These are phyloP conservation scores for Colletotrichum endophyticum DNA, from an alignment of 2,329 filamentous ascomycete species.

Conservation along the genomic window DNA sequence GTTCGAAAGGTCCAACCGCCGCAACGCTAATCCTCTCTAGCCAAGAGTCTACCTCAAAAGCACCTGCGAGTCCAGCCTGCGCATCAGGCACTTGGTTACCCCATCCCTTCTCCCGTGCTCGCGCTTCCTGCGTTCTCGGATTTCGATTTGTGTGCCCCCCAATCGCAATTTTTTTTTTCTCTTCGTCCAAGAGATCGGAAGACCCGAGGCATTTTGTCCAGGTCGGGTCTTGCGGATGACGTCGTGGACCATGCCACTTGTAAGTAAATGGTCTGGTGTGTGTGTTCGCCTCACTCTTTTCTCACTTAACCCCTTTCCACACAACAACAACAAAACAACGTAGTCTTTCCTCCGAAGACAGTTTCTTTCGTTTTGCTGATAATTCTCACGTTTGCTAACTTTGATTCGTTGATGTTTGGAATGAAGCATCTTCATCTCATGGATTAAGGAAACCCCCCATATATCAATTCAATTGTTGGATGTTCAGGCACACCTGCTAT, in stretches of 20 bases:
- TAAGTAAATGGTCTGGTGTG: background rate
- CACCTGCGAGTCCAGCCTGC: background rate
- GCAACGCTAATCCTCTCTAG: conserved; percentile 2
- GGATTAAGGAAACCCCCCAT: background rate
- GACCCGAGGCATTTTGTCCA: background rate
- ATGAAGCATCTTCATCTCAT: background rate
- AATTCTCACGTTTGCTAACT: background rate
- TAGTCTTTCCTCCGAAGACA: background rate
- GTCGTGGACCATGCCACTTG: background rate
- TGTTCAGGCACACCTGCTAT: conserved; percentile 2
- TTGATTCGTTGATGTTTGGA: background rate
- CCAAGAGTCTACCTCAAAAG: background rate
- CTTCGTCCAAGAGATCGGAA: background rate
- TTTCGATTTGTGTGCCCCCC: background rate
- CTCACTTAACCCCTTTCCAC: background rate
- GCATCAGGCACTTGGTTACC: background rate
- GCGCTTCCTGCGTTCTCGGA: background rate
- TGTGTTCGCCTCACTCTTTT: background rate
- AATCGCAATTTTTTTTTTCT: background rate
- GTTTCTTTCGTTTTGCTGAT: background rate
- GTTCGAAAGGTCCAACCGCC: conserved; percentile 1
- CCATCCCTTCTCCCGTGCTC: background rate
- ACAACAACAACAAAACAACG: background rate
- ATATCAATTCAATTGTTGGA: background rate
- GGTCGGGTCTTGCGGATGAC: background rate